Conservation (phyloP, 2,329 filamentous ascomycete genomes). For the Fusarium cicatricum region DNA sequence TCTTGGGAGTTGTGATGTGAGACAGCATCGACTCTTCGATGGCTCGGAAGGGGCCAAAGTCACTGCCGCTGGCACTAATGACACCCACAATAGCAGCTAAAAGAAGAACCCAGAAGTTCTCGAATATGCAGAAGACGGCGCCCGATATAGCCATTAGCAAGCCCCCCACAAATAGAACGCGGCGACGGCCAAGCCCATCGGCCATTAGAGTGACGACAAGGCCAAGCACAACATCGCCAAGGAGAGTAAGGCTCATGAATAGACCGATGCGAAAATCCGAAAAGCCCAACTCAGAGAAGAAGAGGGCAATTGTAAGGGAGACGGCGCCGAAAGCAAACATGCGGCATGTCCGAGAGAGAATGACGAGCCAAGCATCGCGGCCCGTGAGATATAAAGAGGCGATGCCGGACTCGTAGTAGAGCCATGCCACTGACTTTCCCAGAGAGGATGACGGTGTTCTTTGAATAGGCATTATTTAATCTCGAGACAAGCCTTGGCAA, state of each 20-base stretch:
- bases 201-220: slow-evolving; percentile 66
- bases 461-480: slow-evolving; percentile 9
- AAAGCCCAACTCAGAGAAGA: slow-evolving; percentile 63
- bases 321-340: slow-evolving; percentile 71
- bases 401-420: slow-evolving; percentile 59
- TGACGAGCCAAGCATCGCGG: slow-evolving; percentile 44
- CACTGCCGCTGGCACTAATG: slow-evolving; percentile 68
- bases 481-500: not conserved
- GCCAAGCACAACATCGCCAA: slow-evolving; percentile 67
- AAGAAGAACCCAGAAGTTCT: slow-evolving; percentile 67
- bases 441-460: slow-evolving; percentile 4
- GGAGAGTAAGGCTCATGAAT: slow-evolving; percentile 70
- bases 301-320: slow-evolving; percentile 68
- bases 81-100: slow-evolving; percentile 67
- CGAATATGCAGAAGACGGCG: slow-evolving; percentile 59
- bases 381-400: slow-evolving; percentile 56
- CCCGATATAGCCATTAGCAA: slow-evolving; percentile 66
- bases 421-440: slow-evolving; percentile 33
- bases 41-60: slow-evolving; percentile 73
- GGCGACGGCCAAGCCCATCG: slow-evolving; percentile 64
- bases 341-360: slow-evolving; percentile 54
- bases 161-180: slow-evolving; percentile 61
- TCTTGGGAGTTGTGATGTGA: slow-evolving; percentile 63
- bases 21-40: slow-evolving; percentile 72
- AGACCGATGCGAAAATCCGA: slow-evolving; percentile 67